Evolutionary conservation across 2,329 filamentous ascomycete genomes (phyloP), one percentile per base, ranked within the genome.

Genomic region (Hypomyces perniciosus): DNA sequence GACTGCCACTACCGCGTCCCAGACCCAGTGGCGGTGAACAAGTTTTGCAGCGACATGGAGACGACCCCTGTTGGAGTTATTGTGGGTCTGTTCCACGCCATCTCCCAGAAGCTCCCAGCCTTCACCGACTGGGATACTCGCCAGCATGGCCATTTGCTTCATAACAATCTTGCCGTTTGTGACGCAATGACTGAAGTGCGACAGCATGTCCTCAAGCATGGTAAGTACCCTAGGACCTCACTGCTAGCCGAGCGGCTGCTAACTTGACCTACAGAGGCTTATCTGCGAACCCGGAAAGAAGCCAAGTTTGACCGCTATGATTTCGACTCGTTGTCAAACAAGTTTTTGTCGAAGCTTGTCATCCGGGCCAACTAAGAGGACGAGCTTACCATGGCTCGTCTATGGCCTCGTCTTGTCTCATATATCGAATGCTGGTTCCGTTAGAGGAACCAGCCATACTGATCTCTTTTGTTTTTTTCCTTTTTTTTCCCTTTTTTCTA

Each of bases 1-100:
- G 92, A 97, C 73, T 95, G 88, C 78, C 89, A 96, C 73, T 97
- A 96, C 78, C 87, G 92, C 47, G 85, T 95, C 4, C 90, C 88
- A 4, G 91, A 96, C 67, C 80, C 86, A 48, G 78, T 80, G 45
- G 86, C 87, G 5, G 91, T 96, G 56, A 84, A 92, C 65, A 96
- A 95, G 74, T 97, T 97, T 78, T 96, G 91, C 76, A 82, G 77
- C 52, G 92, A 97, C 65, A 97, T 97, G 92, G 92, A 97, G 75
- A 88, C 87, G 8, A 95, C 88, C 6, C 92, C 92, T 1, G 91
- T 97, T 39, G 92, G 92, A 61, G 92, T 97, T 62, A 95, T 97
- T 63, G 90, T 96, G 57, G 92, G 92, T 42, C 81, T 97, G 30
- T 97, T 97, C 83, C 90, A 95, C 62, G 92, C 92, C 70, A 97